Base-by-base conservation (phyloP, 73 alveolate genomes). In the Paramecium pentaurelia region DNA sequence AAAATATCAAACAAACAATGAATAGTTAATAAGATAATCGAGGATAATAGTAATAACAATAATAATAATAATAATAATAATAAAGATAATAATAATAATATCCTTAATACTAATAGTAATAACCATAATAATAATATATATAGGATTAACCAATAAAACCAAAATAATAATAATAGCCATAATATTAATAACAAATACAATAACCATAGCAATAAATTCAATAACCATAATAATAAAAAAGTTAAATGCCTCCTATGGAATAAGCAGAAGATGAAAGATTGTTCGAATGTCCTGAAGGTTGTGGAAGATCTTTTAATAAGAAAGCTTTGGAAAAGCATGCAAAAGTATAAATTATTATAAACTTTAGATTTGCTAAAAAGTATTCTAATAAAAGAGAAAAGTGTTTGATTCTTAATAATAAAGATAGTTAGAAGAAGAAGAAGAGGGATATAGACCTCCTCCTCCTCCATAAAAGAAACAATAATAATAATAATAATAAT, bases 331-430 rank as follows among this genome's bases (percentile, higher is more conserved):
- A 42, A 58, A 95, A 93, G 71, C 98, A 95, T 86, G 92, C 73
- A 18, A 80, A 80, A 22, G 91, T 80, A 80, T 18, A 4, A 4
- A 10, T 9, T 12, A 11, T 80, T 4, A 34, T 32, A 2, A 22
- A 20, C n/a, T 37, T 40, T 85, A 86, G 85, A 75, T 95, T 38
- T 95, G 98, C 83, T 90, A 95, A 58, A 95, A 95, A 70, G 98
- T 95, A 59, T 95, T 95, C 71, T 58, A 85, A 59, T 49, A 93
- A 40, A 95, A 95, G 87, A 51, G 97, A 42, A 95, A 95, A 70
- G 95, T 44, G 18, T 95, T 95, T 80, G 94, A 95, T 70, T 80
- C 85, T 30, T 60, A 60, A 32, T 47, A 89, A 40, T 93, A 95
- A 60, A 93, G 98, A 84, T 27, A 27, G 22, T 11, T 80, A 14